Base-by-base conservation (phyloP, 768 basidiomycete species). In the Hysterangium stoloniferum region DNA sequence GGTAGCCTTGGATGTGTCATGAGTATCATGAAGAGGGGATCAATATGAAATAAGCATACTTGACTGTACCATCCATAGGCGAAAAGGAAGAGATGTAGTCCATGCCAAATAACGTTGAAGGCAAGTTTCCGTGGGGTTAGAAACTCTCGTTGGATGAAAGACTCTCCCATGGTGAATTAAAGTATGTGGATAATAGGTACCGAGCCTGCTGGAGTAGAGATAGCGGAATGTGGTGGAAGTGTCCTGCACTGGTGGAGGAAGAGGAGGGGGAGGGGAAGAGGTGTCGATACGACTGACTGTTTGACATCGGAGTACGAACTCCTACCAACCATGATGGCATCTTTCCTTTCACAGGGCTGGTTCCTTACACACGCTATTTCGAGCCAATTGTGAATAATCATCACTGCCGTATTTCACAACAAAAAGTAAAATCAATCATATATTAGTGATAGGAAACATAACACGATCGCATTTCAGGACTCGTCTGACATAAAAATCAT, bases 31-130 rank as follows among this genome's bases (percentile, higher is more conserved):
- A 35, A 29, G 31, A 32, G 4, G 47, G 38, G 24, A 2, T 17
- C 28, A 12, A 43, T 28, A 33, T n/a, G 11, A 50, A 45, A 28
- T 25, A 44, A 27, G 61, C 72, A 27, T 56, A 81, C 88, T 77
- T 91, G 87, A 62, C 77, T 79, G 63, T 80, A 74, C 89, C 93
- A 96, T n/a, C 93, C 93, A 64, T 89, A 84, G 1, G 69, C 80
- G 59, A 94, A 93, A 61, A 89, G 63, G 55, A 64, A 68, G 44
- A 89, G 48, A 53, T 96, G 93, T 0, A 77, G 61, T 40, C 88
- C 82, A 59, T 93, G 90, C 68, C 90, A 95, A 38, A 89, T 58
- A 58, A 84, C 61, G 57, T 87, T 86, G 68, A 90, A 87, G 48
- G 70, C 63, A 56, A 89, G 78, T 59, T 85, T 76, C 59, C 79